These are phyloP conservation scores for Saksenaea vasiformis DNA, from an alignment of 371 early-diverging fungal genomes.

Conservation along the genomic window DNA sequence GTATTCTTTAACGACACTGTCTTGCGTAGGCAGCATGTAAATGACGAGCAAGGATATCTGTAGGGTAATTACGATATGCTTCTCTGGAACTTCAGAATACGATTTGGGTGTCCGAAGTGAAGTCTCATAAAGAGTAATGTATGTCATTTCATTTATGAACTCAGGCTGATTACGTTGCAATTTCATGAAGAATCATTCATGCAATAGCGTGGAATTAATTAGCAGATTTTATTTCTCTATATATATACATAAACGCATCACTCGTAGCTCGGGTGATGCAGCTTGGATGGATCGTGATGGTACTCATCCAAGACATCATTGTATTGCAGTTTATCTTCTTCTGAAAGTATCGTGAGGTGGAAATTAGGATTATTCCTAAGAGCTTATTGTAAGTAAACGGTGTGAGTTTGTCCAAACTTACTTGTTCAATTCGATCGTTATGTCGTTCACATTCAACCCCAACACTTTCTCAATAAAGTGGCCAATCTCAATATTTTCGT, in stretches of 20 bases:
- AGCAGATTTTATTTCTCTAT: too few relatives aligned
- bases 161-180: too few relatives aligned
- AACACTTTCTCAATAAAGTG: slow-evolving; percentile 66
- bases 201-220: too few relatives aligned
- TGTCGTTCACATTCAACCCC: slow-evolving; percentile 59
- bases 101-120: too few relatives aligned
- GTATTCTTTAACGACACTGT: too few relatives aligned
- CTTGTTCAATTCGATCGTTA: slow-evolving; percentile 63
- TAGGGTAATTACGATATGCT: too few relatives aligned
- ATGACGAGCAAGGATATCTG: too few relatives aligned
- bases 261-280: slow-evolving; percentile 11
- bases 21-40: too few relatives aligned
- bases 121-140: too few relatives aligned
- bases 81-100: too few relatives aligned
- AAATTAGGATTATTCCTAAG: slow-evolving; percentile 29
- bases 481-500: slow-evolving; percentile 90
- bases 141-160: too few relatives aligned
- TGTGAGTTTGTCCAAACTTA: slow-evolving; percentile 13
- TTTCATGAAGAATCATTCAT: too few relatives aligned
- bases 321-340: slow-evolving; percentile 31
- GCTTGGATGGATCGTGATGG: slow-evolving; percentile 19
- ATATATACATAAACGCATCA: neutral
- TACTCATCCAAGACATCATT: slow-evolving; percentile 39
- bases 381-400: neutral
- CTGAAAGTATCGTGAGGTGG: slow-evolving; percentile 24